Evolutionary conservation across 805 yeast species (phyloP).

Genomic region (Candida oleophila): DNA sequence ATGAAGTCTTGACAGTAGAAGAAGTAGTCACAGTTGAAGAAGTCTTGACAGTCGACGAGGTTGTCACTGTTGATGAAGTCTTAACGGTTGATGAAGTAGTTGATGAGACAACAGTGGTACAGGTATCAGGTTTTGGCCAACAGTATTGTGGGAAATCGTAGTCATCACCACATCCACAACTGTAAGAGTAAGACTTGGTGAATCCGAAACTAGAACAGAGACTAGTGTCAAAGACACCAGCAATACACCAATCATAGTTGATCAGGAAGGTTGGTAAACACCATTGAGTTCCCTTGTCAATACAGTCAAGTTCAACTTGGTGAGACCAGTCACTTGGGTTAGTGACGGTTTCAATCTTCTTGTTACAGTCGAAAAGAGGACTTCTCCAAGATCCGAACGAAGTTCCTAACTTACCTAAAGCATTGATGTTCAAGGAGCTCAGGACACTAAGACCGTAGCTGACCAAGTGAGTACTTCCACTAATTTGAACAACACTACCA

Average conservation of each 20-base stretch:
- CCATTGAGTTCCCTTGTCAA: background rate
- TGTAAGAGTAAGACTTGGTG: constrained; percentile 1
- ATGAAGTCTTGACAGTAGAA: background rate
- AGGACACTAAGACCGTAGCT: background rate
- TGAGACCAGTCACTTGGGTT: background rate
- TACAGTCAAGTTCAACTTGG: constrained; percentile 1
- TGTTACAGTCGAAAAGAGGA: background rate
- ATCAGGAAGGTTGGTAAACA: constrained; percentile 2
- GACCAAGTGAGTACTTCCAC: background rate
- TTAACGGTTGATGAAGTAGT: background rate
- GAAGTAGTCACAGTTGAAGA: background rate
- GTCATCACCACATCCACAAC: constrained; percentile 1
- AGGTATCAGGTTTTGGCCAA: constrained; percentile 3
- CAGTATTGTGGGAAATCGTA: constrained; percentile 4
- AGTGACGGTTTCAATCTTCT: background rate
- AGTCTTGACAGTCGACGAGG: background rate
- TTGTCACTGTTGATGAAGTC: background rate
- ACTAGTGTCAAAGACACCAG: background rate
- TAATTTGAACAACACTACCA: background rate
- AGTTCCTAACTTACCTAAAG: background rate
- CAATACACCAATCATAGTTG: background rate
- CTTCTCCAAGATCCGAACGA: background rate
- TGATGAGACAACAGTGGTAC: no score
- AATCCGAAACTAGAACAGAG: background rate
- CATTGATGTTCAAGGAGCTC: background rate